Evolutionary conservation across 257 asterid species (phyloP).

Genomic region (Leonotis leonurus): DNA sequence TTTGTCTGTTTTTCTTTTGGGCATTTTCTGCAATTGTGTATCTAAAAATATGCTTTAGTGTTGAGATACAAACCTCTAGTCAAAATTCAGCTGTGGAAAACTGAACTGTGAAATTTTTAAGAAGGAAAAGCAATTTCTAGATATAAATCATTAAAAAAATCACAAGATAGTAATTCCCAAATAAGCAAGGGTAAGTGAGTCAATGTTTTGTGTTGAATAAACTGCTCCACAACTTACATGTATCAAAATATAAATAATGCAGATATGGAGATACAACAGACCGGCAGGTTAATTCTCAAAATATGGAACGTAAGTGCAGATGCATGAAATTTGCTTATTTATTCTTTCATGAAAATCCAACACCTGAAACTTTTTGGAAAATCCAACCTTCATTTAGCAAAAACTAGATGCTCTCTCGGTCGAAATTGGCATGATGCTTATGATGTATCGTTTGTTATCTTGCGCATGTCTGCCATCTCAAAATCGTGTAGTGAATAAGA

Average conservation of each 20-base stretch:
- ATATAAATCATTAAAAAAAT: not conserved
- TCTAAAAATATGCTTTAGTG: conserved; percentile 55
- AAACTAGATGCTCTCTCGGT: not conserved
- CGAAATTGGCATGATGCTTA: not conserved
- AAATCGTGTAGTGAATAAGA: not conserved
- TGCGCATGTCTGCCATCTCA: not conserved
- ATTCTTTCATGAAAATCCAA: not conserved
- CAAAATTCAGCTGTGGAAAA: not conserved
- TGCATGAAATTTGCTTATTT: not conserved
- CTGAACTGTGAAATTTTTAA: not conserved
- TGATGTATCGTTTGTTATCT: not conserved
- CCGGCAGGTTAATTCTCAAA: not conserved
- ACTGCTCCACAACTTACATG: not conserved
- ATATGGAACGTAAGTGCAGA: not conserved
- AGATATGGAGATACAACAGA: not conserved
- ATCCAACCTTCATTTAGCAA: not conserved
- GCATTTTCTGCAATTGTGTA: conserved; percentile 99
- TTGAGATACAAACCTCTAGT: conserved; percentile 7
- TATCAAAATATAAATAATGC: not conserved
- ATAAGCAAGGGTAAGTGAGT: not conserved
- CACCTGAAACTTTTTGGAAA: not conserved
- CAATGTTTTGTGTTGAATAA: not conserved
- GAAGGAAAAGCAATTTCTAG: not conserved
- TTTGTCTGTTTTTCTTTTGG: conserved; percentile 92
- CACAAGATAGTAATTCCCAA: not conserved